Conservation (phyloP, 129 eudicot genomes). For the Helianthus tuberosus region DNA sequence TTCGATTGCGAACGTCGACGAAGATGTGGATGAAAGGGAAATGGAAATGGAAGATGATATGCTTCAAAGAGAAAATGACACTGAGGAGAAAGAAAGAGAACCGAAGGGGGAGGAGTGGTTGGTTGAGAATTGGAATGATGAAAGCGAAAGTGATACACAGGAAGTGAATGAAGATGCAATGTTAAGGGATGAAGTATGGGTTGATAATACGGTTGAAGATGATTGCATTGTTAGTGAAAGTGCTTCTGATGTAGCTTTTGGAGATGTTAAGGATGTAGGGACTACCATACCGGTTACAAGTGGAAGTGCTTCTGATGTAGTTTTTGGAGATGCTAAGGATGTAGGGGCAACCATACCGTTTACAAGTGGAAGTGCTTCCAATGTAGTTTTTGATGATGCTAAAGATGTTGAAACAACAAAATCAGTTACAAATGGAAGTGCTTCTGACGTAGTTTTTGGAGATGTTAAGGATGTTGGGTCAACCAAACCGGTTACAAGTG, state of each 20-base stretch:
- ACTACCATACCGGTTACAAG: background rate
- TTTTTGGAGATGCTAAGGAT: conserved; percentile 4
- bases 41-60: background rate
- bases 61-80: background rate
- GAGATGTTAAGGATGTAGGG: conserved; percentile 4
- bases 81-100: background rate
- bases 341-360: background rate
- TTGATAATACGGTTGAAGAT: background rate
- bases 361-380: background rate
- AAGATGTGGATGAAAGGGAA: background rate
- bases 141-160: background rate
- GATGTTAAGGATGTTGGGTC: too few relatives aligned
- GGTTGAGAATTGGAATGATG: too few relatives aligned
- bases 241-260: background rate
- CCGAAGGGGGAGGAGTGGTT: background rate
- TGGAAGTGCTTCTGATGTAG: background rate
- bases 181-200: conserved; percentile 32
- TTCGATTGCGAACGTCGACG: background rate
- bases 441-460: too few relatives aligned
- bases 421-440: too few relatives aligned
- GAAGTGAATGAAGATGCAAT: conserved; percentile 15
- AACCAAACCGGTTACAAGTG: background rate
- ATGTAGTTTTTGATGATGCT: background rate
- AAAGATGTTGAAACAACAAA: too few relatives aligned
- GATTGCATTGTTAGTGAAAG: background rate